Evolutionary conservation across 306 rosid species (phyloP).

Genomic region (Delonix regia): DNA sequence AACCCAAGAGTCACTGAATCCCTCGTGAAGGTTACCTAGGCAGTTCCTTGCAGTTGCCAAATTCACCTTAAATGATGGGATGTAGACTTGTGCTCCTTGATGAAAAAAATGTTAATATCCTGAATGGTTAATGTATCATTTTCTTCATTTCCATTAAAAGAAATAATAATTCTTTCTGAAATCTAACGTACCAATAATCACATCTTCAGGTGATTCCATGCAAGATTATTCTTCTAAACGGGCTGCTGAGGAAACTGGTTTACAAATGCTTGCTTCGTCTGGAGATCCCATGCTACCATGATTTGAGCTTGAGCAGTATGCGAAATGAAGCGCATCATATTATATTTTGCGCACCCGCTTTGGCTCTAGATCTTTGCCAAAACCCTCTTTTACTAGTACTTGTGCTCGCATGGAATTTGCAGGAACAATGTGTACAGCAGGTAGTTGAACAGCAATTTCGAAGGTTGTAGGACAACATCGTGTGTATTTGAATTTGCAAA

Average conservation of each 20-base stretch:
- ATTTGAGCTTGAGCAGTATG: conserved; percentile 33
- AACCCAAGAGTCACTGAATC: conserved; percentile 19
- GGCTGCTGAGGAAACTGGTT: conserved; percentile 67
- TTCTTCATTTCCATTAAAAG: background rate
- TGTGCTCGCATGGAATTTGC: conserved; percentile 53
- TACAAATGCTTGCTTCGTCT: conserved; percentile 71
- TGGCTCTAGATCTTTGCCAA: background rate
- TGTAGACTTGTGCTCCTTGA: background rate
- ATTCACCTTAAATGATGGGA: background rate
- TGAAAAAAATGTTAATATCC: background rate
- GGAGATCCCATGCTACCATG: conserved; percentile 95
- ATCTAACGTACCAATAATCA: background rate
- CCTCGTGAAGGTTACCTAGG: background rate
- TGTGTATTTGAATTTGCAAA: conserved; percentile 64
- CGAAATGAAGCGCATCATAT: conserved; percentile 39
- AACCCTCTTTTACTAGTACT: conserved; percentile 39
- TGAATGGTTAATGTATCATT: background rate
- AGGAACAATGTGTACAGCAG: conserved; percentile 70
- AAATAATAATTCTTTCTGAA: background rate
- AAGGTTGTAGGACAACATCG: conserved; percentile 50
- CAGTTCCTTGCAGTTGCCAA: background rate
- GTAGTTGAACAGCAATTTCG: conserved; percentile 58
- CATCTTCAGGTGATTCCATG: conserved; percentile 75
- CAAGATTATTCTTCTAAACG: conserved; percentile 68
- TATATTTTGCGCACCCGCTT: background rate